These are phyloP conservation scores for Drosera capensis DNA, from an alignment of 148 eudicot species.

Conservation along the genomic window DNA sequence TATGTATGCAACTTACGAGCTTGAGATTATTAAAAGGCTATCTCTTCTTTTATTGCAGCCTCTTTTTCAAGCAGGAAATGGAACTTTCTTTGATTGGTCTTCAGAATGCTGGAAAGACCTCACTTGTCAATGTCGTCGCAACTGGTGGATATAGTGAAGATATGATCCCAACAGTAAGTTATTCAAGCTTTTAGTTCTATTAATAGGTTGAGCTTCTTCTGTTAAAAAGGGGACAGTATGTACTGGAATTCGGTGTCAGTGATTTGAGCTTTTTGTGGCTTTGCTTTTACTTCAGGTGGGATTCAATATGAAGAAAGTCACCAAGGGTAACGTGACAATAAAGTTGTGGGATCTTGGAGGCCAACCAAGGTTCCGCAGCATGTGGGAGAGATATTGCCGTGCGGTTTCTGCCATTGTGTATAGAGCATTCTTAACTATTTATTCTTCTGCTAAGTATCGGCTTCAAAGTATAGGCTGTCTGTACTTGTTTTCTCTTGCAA, in stretches of 20 bases:
- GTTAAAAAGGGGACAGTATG: not conserved
- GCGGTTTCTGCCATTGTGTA: constrained; percentile 99
- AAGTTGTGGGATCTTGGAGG: constrained; percentile 99
- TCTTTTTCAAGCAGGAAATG: constrained; percentile 98
- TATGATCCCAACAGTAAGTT: constrained; percentile 91
- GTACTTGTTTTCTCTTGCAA: not conserved
- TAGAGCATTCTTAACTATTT: constrained; percentile 15
- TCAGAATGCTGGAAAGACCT: constrained; percentile 97
- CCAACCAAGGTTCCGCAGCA: constrained; percentile 96
- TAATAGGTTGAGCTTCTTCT: not conserved
- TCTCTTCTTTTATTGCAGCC: constrained; percentile 37
- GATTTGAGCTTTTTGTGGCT: not conserved
- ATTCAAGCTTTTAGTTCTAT: constrained; percentile 2
- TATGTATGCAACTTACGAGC: not conserved
- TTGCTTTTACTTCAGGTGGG: constrained; percentile 52
- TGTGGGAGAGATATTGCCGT: constrained; percentile 99
- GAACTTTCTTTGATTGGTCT: constrained; percentile 95
- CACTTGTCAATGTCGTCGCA: constrained; percentile 93
- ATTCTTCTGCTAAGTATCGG: no score
- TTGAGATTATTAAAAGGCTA: no score
- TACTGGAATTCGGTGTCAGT: not conserved
- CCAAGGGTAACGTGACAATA: constrained; percentile 94
- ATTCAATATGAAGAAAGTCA: constrained; percentile 90
- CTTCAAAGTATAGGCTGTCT: not conserved
- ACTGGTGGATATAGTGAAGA: constrained; percentile 99